phyloP scores from a whole-genome alignment of 306 rosid species.

The Citrullus colocynthis region DNA sequence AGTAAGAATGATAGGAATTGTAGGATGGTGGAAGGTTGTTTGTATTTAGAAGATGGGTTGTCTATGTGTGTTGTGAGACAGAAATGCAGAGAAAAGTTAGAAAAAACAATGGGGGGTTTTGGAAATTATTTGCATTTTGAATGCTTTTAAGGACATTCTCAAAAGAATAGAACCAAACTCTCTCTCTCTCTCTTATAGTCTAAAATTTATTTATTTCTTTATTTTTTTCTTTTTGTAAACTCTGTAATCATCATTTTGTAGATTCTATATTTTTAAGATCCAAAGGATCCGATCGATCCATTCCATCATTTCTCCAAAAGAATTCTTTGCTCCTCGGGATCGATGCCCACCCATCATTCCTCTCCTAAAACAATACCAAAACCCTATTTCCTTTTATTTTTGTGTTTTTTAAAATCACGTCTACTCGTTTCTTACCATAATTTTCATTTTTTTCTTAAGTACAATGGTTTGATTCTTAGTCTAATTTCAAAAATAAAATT shows the following conservation, averaged over 20 bases:
- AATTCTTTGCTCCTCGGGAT: conserved; percentile 7
- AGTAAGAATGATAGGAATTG: too few species aligned
- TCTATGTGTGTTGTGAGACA: neutral
- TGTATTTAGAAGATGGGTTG: neutral
- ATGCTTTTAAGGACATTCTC: conserved; percentile 9
- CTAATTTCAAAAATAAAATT: too few species aligned
- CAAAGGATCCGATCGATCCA: conserved; percentile 8
- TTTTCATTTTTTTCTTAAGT: too few species aligned
- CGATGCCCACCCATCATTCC: neutral
- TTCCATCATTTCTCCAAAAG: conserved; percentile 8
- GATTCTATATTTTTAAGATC: conserved; percentile 7
- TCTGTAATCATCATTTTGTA: neutral
- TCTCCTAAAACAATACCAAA: too few species aligned
- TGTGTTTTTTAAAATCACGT: too few species aligned
- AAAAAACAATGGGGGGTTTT: neutral
- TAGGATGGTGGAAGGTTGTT: too few species aligned
- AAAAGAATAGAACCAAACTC: conserved; percentile 9
- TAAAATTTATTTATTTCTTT: too few species aligned
- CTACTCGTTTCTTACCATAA: too few species aligned
- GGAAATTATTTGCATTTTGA: conserved; percentile 6
- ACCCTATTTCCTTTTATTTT: too few species aligned
- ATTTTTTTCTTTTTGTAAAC: neutral
- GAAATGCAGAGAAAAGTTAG: conserved; percentile 10
- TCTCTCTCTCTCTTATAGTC: neutral
- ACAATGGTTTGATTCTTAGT: too few species aligned